Conservation (phyloP, 805 yeast genomes). For the Metschnikowia vanudenii region DNA sequence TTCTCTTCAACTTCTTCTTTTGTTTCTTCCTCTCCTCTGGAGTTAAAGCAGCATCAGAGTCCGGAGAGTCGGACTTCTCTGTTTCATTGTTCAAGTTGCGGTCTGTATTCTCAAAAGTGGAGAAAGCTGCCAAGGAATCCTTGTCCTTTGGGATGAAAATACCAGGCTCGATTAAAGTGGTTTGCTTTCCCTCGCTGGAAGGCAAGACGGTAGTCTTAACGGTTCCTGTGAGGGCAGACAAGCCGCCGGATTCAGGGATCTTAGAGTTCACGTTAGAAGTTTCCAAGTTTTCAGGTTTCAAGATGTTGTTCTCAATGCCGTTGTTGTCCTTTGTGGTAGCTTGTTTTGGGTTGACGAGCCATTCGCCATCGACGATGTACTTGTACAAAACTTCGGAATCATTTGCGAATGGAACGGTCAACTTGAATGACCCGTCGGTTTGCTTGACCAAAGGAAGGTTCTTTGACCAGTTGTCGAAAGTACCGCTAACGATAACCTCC, state of each 20-base stretch:
- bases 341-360: conserved; percentile 47
- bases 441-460: conserved; percentile 58
- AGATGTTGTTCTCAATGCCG: conserved; percentile 53
- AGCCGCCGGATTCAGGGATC: conserved; percentile 21
- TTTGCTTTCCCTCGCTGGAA: conserved; percentile 41
- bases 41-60: conserved; percentile 15
- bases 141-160: conserved; percentile 63
- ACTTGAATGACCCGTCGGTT: conserved; percentile 57
- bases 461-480: conserved; percentile 52
- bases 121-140: conserved; percentile 63
- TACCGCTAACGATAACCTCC: conserved; percentile 65
- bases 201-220: conserved; percentile 47
- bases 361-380: conserved; percentile 69
- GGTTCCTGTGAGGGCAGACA: conserved; percentile 13
- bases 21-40: conserved; percentile 31
- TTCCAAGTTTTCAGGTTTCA: conserved; percentile 38
- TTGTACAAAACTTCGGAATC: conserved; percentile 49
- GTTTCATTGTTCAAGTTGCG: conserved; percentile 48
- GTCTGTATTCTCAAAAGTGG: conserved; percentile 50
- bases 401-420: conserved; percentile 52
- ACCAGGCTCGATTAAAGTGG: conserved; percentile 70
- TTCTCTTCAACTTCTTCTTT: conserved; percentile 45
- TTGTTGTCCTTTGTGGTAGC: conserved; percentile 45
- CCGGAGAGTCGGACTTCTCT: conserved; percentile 15
- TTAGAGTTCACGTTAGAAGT: conserved; percentile 11